phyloP scores from a whole-genome alignment of 148 eudicot species.

The Linanthus parryae region DNA sequence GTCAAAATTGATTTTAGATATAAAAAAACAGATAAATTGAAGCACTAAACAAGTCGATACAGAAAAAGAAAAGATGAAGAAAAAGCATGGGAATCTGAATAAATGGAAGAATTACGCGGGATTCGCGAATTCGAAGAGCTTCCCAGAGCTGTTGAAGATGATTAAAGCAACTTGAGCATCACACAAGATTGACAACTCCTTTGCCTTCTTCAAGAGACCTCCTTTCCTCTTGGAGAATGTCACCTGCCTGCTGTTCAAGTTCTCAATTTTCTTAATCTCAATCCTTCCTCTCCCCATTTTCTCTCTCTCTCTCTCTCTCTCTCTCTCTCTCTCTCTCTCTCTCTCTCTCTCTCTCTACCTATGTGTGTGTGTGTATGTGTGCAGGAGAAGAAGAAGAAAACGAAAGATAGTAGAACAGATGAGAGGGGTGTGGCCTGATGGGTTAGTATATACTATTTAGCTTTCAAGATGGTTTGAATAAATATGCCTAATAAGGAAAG shows the following conservation, averaged over 20 bases:
- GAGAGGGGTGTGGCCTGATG: neutral
- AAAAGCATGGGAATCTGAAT: no score
- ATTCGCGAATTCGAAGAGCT: constrained; percentile 37
- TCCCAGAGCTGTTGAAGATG: constrained; percentile 38
- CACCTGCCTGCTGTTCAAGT: constrained; percentile 35
- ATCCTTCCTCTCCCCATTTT: no score
- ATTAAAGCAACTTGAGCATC: constrained; percentile 38
- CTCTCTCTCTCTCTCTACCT: no score
- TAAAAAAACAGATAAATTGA: no score
- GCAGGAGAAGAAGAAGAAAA: neutral
- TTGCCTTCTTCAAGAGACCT: constrained; percentile 41
- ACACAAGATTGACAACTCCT: no score
- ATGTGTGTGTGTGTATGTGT: no score
- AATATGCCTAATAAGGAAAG: constrained; percentile 11
- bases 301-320: no score
- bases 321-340: no score
- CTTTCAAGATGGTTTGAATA: neutral
- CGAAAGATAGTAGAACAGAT: neutral
- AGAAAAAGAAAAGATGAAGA: no score
- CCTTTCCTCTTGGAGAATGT: constrained; percentile 38
- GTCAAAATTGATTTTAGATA: no score
- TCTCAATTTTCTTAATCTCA: constrained; percentile 46
- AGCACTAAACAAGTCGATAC: no score
- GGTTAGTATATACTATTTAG: neutral
- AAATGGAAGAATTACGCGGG: constrained; percentile 25